Conservation (phyloP, 805 yeast species). For the Spencermartinsiella europaea region DNA sequence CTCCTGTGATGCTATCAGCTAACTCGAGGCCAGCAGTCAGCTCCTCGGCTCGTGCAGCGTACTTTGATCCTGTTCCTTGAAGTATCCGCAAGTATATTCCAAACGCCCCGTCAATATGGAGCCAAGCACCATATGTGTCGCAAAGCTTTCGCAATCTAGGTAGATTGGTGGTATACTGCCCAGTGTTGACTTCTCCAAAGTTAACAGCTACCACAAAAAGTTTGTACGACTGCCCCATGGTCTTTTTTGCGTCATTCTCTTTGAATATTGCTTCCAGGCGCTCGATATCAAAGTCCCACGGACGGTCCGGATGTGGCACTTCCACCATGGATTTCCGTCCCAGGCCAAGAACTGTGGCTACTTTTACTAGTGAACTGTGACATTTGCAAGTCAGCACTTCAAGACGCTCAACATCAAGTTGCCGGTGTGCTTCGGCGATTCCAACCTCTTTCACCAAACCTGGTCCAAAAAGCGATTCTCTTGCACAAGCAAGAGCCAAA, state of each 20-base stretch:
- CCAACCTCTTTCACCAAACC: slow-evolving; percentile 17
- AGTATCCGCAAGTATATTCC: slow-evolving; percentile 18
- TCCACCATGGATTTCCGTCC: slow-evolving; percentile 16
- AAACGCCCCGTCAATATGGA: slow-evolving; percentile 26
- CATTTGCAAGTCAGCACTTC: slow-evolving; percentile 15
- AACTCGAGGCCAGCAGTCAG: slow-evolving; percentile 19
- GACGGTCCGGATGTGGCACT: slow-evolving; percentile 3
- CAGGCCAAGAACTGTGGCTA: slow-evolving; percentile 21
- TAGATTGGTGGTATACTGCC: slow-evolving; percentile 17
- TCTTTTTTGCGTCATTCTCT: neutral
- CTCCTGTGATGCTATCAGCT: slow-evolving; percentile 24
- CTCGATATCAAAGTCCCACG: slow-evolving; percentile 20
- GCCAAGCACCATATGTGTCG: slow-evolving; percentile 21
- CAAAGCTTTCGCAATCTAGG: slow-evolving; percentile 15
- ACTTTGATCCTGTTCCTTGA: slow-evolving; percentile 1
- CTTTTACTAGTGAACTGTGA: slow-evolving; percentile 22
- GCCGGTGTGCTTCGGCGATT: slow-evolving; percentile 10
- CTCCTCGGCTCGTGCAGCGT: slow-evolving; percentile 7
- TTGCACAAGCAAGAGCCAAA: slow-evolving; percentile 18
- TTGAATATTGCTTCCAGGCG: slow-evolving; percentile 11
- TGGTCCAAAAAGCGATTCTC: slow-evolving; percentile 14
- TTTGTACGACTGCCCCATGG: neutral
- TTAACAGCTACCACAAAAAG: slow-evolving; percentile 17
- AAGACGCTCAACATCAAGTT: slow-evolving; percentile 13
- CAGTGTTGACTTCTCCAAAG: slow-evolving; percentile 25